Conservation (phyloP, 768 basidiomycete genomes). For the Lyophyllum shimeji region DNA sequence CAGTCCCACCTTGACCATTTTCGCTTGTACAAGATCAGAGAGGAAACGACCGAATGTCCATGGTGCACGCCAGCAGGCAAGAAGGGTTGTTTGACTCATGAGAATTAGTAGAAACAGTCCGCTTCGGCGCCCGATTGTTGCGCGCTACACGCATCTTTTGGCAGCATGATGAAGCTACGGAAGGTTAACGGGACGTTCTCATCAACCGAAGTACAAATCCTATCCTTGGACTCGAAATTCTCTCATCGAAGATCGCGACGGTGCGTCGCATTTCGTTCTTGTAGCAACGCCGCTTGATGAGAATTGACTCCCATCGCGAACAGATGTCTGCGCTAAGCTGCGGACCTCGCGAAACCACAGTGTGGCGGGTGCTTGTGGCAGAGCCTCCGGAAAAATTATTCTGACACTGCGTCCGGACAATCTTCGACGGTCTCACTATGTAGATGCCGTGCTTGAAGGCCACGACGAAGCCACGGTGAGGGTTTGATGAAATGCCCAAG, state of each 20-base stretch:
- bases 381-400: not conserved
- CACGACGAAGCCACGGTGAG: too few relatives aligned
- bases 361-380: not conserved
- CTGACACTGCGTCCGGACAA: not conserved
- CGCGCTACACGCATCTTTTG: not conserved
- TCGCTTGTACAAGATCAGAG: too few relatives aligned
- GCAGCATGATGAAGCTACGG: not conserved
- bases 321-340: not conserved
- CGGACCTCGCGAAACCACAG: not conserved
- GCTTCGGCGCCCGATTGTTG: not conserved
- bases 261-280: not conserved
- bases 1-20: too few relatives aligned
- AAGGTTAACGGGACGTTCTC: not conserved
- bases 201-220: not conserved
- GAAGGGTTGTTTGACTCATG: not conserved
- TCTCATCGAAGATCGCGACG: not conserved
- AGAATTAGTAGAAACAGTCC: not conserved
- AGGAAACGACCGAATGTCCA: too few relatives aligned
- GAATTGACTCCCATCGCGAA: not conserved
- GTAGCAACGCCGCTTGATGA: not conserved
- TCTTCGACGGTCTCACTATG: not conserved
- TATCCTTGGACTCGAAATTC: not conserved
- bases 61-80: not conserved
- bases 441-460: too few relatives aligned
- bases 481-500: too few relatives aligned